phyloP scores from a whole-genome alignment of 805 yeast species.

The Saccharomycopsis sp. region DNA sequence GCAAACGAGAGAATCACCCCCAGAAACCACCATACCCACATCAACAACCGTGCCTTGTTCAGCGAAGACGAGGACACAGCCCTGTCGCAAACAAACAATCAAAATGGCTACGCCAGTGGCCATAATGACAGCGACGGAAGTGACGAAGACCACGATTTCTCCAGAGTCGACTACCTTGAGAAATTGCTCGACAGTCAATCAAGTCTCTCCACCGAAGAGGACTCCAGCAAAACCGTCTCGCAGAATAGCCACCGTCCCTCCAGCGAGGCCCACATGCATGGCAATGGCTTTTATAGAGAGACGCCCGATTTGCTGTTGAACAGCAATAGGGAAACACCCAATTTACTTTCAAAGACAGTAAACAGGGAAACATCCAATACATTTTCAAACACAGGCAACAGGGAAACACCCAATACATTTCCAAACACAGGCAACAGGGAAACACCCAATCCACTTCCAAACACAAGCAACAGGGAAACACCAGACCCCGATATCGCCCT shows the following conservation, averaged over 20 bases:
- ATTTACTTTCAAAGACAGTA: no score
- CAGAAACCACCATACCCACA: slow-evolving; percentile 4
- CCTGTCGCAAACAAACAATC: not conserved
- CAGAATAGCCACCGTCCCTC: not conserved
- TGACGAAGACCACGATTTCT: not conserved
- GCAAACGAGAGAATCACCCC: not conserved
- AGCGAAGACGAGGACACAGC: not conserved
- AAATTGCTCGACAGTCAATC: slow-evolving; percentile 3
- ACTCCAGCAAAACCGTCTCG: not conserved
- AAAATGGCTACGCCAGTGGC: not conserved
- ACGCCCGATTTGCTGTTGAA: no score
- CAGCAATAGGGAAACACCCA: no score
- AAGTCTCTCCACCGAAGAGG: not conserved
- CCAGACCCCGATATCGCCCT: not conserved
- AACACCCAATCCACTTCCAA: no score
- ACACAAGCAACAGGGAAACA: no score
- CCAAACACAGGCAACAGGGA: no score
- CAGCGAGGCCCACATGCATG: no score
- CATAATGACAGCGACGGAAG: not conserved
- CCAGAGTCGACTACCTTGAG: not conserved
- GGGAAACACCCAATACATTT: no score
- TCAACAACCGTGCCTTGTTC: slow-evolving; percentile 5
- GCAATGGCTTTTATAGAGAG: no score
- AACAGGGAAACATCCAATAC: not conserved
- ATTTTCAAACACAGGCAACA: no score